phyloP scores from a whole-genome alignment of 768 basidiomycete species.

The Suillus subluteus region DNA sequence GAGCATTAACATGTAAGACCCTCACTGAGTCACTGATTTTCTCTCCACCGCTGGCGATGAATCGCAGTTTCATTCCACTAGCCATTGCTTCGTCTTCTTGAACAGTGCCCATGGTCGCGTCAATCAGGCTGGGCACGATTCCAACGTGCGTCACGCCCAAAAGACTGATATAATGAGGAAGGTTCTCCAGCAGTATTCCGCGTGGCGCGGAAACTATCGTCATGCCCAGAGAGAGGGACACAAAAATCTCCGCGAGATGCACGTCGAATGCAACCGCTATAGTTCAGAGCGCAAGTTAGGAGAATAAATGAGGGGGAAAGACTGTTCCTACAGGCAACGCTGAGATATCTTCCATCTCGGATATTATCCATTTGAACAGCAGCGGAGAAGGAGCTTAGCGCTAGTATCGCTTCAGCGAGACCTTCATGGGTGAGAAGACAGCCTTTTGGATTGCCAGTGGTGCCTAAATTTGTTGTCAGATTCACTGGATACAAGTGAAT shows the following conservation, averaged over 20 bases:
- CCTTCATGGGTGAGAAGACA: conserved; percentile 45
- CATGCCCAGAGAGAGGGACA: conserved; percentile 47
- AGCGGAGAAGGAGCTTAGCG: conserved; percentile 30
- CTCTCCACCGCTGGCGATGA: conserved; percentile 54
- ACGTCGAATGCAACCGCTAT: conserved; percentile 58
- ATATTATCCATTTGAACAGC: conserved; percentile 26
- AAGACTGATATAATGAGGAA: conserved; percentile 43
- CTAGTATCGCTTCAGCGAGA: conserved; percentile 35
- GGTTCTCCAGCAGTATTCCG: conserved; percentile 41
- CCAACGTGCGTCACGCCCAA: conserved; percentile 53
- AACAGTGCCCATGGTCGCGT: conserved; percentile 45
- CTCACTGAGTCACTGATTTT: conserved; percentile 55
- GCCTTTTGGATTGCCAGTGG: conserved; percentile 56
- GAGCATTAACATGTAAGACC: conserved; percentile 7
- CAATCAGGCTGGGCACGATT: conserved; percentile 56
- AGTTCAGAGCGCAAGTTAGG: conserved; percentile 1
- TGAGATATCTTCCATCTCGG: conserved; percentile 39
- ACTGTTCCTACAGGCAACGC: conserved; percentile 45
- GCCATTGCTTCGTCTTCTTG: conserved; percentile 33
- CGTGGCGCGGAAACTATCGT: conserved; percentile 47
- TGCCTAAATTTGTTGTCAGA: conserved; percentile 35
- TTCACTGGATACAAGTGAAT: background rate
- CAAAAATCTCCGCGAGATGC: conserved; percentile 48
- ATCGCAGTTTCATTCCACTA: conserved; percentile 39
- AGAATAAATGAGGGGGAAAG: conserved; percentile 5